Conservation (phyloP, 176 grass and related monocot genomes). For the Triticum dicoccoides region DNA sequence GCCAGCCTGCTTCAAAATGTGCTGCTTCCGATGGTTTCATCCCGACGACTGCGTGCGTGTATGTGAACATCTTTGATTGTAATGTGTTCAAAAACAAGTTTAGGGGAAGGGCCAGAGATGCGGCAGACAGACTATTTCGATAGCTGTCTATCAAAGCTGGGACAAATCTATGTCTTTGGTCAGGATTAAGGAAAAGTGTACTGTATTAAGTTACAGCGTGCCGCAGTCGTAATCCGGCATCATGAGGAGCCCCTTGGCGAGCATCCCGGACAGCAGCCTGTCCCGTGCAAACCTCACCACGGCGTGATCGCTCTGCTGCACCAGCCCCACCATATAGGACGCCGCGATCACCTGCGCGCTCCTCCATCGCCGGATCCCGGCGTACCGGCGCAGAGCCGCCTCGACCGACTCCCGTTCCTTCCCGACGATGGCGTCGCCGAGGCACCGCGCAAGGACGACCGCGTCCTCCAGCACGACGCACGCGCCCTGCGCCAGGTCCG, state of each 20-base stretch:
- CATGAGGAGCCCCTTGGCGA: neutral
- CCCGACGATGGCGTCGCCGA: neutral
- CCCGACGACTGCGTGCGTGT: too few species aligned
- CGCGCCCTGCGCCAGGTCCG: neutral
- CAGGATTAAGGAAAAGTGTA: too few species aligned
- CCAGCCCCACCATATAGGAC: neutral
- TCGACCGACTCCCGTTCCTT: neutral
- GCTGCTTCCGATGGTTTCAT: too few species aligned
- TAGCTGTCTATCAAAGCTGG: too few species aligned
- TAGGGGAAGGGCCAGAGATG: too few species aligned
- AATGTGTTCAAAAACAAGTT: too few species aligned
- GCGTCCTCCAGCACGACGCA: neutral
- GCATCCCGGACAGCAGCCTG: neutral
- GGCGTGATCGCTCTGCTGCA: conserved; percentile 13
- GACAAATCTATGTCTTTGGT: too few species aligned
- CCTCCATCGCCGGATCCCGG: neutral
- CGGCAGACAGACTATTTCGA: too few species aligned
- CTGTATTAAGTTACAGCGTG: neutral
- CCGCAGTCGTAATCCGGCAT: conserved; percentile 16
- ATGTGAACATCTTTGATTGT: too few species aligned
- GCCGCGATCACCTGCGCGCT: neutral
- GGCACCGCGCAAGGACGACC: conserved; percentile 1
- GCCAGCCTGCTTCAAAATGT: too few species aligned
- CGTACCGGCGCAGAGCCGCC: neutral
- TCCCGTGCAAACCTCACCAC: neutral